Evolutionary conservation across 192 early-diverging fungal species (phyloP), one percentile per base, ranked within the genome.

Genomic region (Coemansia guatemalensis): DNA sequence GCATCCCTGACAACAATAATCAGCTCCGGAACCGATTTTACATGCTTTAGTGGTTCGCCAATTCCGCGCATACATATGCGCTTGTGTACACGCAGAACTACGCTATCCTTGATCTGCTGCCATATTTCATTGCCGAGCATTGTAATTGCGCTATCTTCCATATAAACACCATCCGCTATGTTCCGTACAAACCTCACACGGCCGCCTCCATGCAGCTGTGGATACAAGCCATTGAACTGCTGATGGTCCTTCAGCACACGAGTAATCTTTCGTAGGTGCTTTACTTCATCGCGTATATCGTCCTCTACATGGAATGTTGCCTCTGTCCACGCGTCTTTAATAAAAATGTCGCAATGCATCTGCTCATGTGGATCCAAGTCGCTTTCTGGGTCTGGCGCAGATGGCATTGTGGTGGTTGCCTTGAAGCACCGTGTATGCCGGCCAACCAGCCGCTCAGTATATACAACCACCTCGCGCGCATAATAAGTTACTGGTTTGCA

Each of bases 1-100:
- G 51, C 71, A 17, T 73, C 71, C 2, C 25, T 25, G 3, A 73
- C 22, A 11, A 73, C 65, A 18, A 61, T 30, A 24, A 67, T 54
- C 26, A 73, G 30, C 41, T 73, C 71, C 0, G 47, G 30, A 12
- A 60, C n/a, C 6, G 20, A 56, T 6, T 57, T 14, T 6, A 59
- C 26, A 2, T 22, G 8, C 44, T 56, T 26, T 11, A 73, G 54
- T 25, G 65, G 71, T 35, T 57, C 29, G 5, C 64, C 58, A 17
- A 67, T 41, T 0, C 55, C 55, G 1, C 29, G 9, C 55, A 65
- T 56, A 41, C 52, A 53, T 26, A 65, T 56, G 21, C 64, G 64
- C 47, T 50, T 57, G 11, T 65, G 64, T 5, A 50, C 56, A 4
- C 39, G 55, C 24, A 65, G 48, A 55, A 33, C 48, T 26, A 22